Evolutionary conservation across 1,139 yeast genomes (phyloP), one percentile per base, ranked within the genome.

Genomic region (Yamadazyma dushanensis): DNA sequence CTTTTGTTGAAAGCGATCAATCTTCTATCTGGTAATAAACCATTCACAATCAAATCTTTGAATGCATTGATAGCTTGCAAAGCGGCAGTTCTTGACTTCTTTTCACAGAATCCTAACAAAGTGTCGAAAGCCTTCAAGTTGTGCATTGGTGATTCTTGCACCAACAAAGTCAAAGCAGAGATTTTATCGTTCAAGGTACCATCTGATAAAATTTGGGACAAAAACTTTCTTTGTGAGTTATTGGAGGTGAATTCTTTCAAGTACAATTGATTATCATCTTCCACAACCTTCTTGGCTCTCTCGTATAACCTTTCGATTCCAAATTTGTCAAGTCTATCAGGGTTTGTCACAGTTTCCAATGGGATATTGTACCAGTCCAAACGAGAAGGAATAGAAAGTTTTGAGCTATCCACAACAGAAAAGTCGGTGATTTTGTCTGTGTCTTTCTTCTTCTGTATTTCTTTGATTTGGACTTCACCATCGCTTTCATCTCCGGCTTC

Each of bases 171-270:
- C 53, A 92, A 73, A 0, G 98, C 97, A 32, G 97, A 87, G 40
- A 92, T 86, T 63, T 92, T 90, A 83, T 92, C 99, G 51, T 81
- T 83, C 49, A 92, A 73, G 0, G 99, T 92, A 85, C 99, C 99
- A 45, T 82, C 85, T 5, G 90, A 73, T 53, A 92, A 74, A 46
- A 92, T 83, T 61, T 92, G 95, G 1, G 92, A 76, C 74, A 90
- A 80, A 59, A 90, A 90, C 73, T 84, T 85, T 58, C 80, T 83
- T 59, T 90, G 96, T 2, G 96, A 84, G 22, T 86, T 78, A 32
- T 89, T 81, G 47, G 84, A 78, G 26, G 88, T 76, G 56, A 87
- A 85, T 56, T 87, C 96, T 43, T 80, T 81, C 43, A 78, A 75
- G 56, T 85, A 92, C 1, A 72, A 56, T 43, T 77, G 73, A 56